Base-by-base conservation (phyloP, 352 stramenopile species). In the Phytophthora pini region DNA sequence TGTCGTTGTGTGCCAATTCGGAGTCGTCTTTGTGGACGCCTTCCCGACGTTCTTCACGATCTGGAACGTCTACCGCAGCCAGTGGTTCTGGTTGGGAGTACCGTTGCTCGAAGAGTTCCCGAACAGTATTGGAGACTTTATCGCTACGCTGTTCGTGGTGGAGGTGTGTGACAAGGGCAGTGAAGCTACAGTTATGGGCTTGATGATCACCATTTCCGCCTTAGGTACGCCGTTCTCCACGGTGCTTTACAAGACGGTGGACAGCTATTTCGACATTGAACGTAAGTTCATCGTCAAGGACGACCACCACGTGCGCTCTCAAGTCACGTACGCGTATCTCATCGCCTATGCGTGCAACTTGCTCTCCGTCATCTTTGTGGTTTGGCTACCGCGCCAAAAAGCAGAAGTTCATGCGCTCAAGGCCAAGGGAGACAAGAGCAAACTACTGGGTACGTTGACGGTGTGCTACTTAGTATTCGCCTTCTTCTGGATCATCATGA, bases 11-110 rank as follows among this genome's bases (percentile, higher is more conserved):
- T 76, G 65, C 6, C 70, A 82, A 48, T 57, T 87, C 12, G 55
- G 62, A 2, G 77, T 88, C 38, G 74, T 90, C 15, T 53, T 74
- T 13, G 59, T 84, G 24, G 81, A 90, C 51, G 52, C 61, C 1
- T 59, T 86, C 27, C 75, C 76, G 9, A 87, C 77, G 4, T 80
- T 87, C 45, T 62, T 87, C 45, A 90, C 81, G 12, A 85, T 88
- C 65, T 90, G 81, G 81, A 44, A 90, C 41, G 79, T 90, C 7
- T 77, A 84, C 32, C 77, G 80, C n/a, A 86, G 74, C 50, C 81
- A 90, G 34, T 90, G 81, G 79, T 87, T 90, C 62, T 90, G 74
- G 76, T 51, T 87, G 15, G 81, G 81, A 17, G 67, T 85, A 22
- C 76, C 81, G n/a, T 49, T 90, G 34, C 65, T 87, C 6, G 75